phyloP scores from a whole-genome alignment of 192 early-diverging fungal species.

The Coemansia guatemalensis region DNA sequence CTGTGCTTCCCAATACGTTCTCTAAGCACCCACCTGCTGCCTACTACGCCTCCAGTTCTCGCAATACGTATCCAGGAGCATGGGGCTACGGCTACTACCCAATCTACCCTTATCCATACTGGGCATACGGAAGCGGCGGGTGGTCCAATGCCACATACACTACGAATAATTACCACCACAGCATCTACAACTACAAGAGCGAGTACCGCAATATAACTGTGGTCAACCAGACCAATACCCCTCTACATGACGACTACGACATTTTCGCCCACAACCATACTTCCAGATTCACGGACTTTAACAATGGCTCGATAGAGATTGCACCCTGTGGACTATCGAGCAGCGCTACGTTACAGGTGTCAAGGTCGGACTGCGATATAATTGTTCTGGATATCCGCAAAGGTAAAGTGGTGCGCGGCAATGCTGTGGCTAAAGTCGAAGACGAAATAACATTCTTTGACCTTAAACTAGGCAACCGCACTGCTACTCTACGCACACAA shows the following conservation, averaged over 20 bases:
- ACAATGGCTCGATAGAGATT: slow-evolving; percentile 43
- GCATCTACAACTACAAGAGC: slow-evolving; percentile 30
- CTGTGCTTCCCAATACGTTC: slow-evolving; percentile 24
- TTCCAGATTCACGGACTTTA: slow-evolving; percentile 41
- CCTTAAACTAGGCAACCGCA: slow-evolving; percentile 23
- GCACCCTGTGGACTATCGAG: slow-evolving; percentile 38
- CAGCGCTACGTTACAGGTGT: slow-evolving; percentile 16
- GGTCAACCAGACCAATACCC: slow-evolving; percentile 33
- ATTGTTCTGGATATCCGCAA: slow-evolving; percentile 33
- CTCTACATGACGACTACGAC: slow-evolving; percentile 33
- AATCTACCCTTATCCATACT: slow-evolving; percentile 47
- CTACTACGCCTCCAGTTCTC: slow-evolving; percentile 41
- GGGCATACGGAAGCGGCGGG: slow-evolving; percentile 45
- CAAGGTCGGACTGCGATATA: slow-evolving; percentile 17
- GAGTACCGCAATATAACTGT: slow-evolving; percentile 47
- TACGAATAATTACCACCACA: slow-evolving; percentile 15
- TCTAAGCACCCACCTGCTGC: slow-evolving; percentile 19
- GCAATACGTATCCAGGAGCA: slow-evolving; percentile 33
- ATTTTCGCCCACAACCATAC: slow-evolving; percentile 30
- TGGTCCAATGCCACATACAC: slow-evolving; percentile 24
- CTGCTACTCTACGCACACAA: slow-evolving; percentile 26
- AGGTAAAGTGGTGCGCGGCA: slow-evolving; percentile 30
- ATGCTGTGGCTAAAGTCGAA: slow-evolving; percentile 20
- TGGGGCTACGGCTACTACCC: slow-evolving; percentile 54
- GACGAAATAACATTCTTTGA: slow-evolving; percentile 49